phyloP scores from a whole-genome alignment of 2,329 filamentous ascomycete genomes.

The Zymoseptoria ardabiliae region DNA sequence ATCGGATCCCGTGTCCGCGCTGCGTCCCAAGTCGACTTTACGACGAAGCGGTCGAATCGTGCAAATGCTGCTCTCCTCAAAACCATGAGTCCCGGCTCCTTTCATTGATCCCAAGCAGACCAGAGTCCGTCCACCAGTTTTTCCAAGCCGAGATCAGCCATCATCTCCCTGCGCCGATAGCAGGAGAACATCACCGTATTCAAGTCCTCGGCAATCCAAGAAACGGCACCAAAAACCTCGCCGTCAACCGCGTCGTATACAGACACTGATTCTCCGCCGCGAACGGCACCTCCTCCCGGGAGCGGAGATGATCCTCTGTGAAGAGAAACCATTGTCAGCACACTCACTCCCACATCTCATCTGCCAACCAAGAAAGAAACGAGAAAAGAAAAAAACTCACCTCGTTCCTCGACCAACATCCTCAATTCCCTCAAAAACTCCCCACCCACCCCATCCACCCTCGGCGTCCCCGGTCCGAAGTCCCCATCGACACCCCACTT shows the following conservation, averaged over 20 bases:
- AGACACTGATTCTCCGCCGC: constrained; percentile 32
- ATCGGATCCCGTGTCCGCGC: too few species aligned
- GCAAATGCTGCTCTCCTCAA: too few species aligned
- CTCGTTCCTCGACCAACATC: constrained; percentile 35
- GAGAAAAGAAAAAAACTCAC: constrained; percentile 25
- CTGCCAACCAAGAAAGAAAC: too few species aligned
- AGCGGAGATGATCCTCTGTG: constrained; percentile 34
- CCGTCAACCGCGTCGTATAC: constrained; percentile 38
- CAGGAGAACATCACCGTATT: neutral
- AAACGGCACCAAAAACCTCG: constrained; percentile 37
- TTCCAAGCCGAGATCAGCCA: too few species aligned
- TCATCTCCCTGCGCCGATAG: neutral
- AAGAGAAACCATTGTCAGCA: constrained; percentile 3
- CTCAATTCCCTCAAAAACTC: constrained; percentile 34
- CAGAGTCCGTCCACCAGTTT: too few species aligned
- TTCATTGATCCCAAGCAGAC: too few species aligned
- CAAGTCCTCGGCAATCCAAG: constrained; percentile 12
- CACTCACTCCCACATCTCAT: neutral
- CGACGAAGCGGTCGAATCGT: too few species aligned
- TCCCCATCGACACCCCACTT: constrained; percentile 32
- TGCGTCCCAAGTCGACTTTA: too few species aligned
- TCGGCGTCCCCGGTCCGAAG: constrained; percentile 33
- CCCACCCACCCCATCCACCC: constrained; percentile 29
- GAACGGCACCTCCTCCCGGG: constrained; percentile 33
- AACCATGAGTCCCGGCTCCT: too few species aligned